These are phyloP conservation scores for Chionographis japonica DNA, from an alignment of 106 monocot species.

Conservation along the genomic window DNA sequence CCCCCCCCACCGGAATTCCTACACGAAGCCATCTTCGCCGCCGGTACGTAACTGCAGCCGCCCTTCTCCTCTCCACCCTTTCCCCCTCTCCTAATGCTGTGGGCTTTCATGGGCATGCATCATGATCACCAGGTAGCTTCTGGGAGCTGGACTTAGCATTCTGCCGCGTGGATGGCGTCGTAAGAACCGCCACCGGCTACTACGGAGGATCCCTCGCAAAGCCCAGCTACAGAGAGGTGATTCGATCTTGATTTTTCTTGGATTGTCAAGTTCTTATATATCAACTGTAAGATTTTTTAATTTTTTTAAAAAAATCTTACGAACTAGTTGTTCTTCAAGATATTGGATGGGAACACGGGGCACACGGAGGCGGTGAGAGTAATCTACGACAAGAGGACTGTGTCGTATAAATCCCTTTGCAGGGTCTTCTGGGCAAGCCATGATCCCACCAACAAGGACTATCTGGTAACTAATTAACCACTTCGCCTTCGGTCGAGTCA, in stretches of 20 bases:
- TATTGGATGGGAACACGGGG: conserved; percentile 29
- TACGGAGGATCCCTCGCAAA: conserved; percentile 32
- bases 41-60: conserved; percentile 18
- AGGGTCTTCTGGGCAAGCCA: conserved; percentile 42
- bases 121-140: conserved; percentile 17
- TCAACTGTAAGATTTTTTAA: background rate
- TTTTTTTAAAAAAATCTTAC: background rate
- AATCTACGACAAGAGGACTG: conserved; percentile 26
- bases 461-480: conserved; percentile 21
- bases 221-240: conserved; percentile 37
- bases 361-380: conserved; percentile 50
- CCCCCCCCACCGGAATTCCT: conserved; percentile 11
- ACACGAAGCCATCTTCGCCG: conserved; percentile 45
- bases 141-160: conserved; percentile 40
- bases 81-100: background rate
- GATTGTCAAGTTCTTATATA: too few species aligned
- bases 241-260: too few species aligned
- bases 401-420: conserved; percentile 29
- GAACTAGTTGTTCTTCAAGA: conserved; percentile 7
- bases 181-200: conserved; percentile 39
- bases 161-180: conserved; percentile 25
- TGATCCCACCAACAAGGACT: conserved; percentile 48
- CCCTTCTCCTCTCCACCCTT: background rate
- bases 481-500: background rate
- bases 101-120: background rate